phyloP scores from a whole-genome alignment of 2,329 filamentous ascomycete genomes.

The Penicillium sp. region DNA sequence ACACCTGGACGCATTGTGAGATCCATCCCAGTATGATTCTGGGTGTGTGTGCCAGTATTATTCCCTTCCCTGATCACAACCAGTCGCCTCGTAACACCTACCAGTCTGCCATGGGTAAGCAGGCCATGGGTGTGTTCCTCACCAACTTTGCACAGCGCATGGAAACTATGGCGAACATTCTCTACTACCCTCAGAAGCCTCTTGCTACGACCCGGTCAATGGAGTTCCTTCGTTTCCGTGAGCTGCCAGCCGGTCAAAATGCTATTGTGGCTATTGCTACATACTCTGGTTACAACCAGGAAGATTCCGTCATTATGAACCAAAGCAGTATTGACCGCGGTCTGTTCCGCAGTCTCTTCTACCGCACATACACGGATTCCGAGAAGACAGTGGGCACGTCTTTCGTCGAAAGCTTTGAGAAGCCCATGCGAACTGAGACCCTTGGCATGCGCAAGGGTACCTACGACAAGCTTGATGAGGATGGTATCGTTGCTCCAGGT shows the following conservation, averaged over 20 bases:
- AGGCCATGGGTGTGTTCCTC: conserved; percentile 98
- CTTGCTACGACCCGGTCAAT: conserved; percentile 95
- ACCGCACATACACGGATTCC: conserved; percentile 94
- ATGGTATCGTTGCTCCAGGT: conserved; percentile 92
- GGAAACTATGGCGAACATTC: conserved; percentile 99
- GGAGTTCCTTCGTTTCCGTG: conserved; percentile 98
- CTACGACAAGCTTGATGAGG: conserved; percentile 96
- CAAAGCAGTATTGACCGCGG: conserved; percentile 98
- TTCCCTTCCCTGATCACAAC: conserved; percentile 99
- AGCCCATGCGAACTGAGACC: conserved; percentile 86
- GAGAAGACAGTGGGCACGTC: conserved; percentile 96
- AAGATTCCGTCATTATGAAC: conserved; percentile 99
- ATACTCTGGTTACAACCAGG: conserved; percentile 99
- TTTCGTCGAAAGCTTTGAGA: conserved; percentile 92
- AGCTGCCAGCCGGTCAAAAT: conserved; percentile 95
- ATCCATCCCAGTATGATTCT: conserved; percentile 99
- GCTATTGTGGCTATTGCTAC: conserved; percentile 97
- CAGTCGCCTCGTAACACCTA: conserved; percentile 98
- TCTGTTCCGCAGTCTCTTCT: conserved; percentile 96
- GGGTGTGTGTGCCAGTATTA: conserved; percentile 98
- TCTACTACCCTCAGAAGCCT: conserved; percentile 98
- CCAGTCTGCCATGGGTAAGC: conserved; percentile 99
- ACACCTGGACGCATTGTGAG: conserved; percentile 97
- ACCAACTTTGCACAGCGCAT: conserved; percentile 97
- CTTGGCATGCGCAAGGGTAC: conserved; percentile 92